A percentile compares a stretch with the other conserved stretches of the same genome.
These are phyloP conservation scores for Paxillus rubicundulus DNA, from an alignment of 768 basidiomycete genomes.

Conservation along the genomic window DNA sequence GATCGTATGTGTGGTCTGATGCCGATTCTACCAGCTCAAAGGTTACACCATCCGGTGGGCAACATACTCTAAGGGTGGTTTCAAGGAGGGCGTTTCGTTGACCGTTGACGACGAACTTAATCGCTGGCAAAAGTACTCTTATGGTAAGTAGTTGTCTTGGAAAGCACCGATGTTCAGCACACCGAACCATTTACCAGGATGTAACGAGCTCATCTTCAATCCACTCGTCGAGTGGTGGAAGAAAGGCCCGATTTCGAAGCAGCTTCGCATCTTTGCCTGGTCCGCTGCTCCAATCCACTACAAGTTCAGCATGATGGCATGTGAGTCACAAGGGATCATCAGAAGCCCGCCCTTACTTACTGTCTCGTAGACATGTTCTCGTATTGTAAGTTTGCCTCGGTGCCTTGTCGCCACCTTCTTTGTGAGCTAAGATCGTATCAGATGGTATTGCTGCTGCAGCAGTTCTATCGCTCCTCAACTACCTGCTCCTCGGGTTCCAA, in stretches of 20 bases:
- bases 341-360: background rate
- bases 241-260: constrained; percentile 78
- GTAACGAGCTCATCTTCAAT: constrained; percentile 73
- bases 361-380: constrained; percentile 45
- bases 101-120: constrained; percentile 91
- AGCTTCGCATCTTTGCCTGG: constrained; percentile 77
- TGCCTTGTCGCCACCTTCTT: too few species aligned
- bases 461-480: constrained; percentile 69
- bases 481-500: constrained; percentile 70
- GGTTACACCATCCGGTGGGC: constrained; percentile 52
- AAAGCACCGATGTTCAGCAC: constrained; percentile 14
- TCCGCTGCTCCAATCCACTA: constrained; percentile 74
- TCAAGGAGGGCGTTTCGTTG: constrained; percentile 90
- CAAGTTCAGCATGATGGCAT: constrained; percentile 65
- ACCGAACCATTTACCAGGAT: constrained; percentile 31
- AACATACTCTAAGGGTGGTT: constrained; percentile 81
- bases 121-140: constrained; percentile 88
- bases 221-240: constrained; percentile 77
- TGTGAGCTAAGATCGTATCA: background rate
- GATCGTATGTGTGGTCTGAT: constrained; percentile 60
- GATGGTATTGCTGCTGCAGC: constrained; percentile 65
- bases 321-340: constrained; percentile 25
- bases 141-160: constrained; percentile 48
- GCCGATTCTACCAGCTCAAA: constrained; percentile 26
- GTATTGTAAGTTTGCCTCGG: constrained; percentile 41